Evolutionary conservation across 2,329 filamentous ascomycete species (phyloP).

Genomic region (Botryotinia convoluta): DNA sequence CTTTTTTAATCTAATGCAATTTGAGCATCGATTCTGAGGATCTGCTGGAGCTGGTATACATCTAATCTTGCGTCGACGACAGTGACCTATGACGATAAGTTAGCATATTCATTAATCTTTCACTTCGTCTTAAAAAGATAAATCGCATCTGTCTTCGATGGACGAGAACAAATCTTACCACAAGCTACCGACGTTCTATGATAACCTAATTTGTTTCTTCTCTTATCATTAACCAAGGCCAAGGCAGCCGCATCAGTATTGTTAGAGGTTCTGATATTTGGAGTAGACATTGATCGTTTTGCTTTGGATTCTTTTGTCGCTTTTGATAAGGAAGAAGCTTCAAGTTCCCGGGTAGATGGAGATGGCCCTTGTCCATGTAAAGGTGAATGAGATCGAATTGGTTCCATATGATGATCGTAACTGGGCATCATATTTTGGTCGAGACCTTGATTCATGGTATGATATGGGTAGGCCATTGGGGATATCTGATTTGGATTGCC

Average conservation of each 20-base stretch:
- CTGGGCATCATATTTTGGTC: conserved; percentile 34
- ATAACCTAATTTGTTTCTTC: conserved; percentile 90
- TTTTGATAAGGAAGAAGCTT: conserved; percentile 17
- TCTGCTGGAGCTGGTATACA: conserved; percentile 77
- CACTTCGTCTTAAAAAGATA: conserved; percentile 14
- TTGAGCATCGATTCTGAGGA: conserved; percentile 73
- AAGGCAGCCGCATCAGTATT: conserved; percentile 37
- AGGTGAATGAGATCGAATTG: conserved; percentile 28
- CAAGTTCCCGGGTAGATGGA: conserved; percentile 27
- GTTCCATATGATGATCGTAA: conserved; percentile 32
- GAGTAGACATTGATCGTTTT: conserved; percentile 51
- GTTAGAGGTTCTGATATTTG: conserved; percentile 46
- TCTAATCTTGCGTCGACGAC: conserved; percentile 87
- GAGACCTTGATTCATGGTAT: conserved; percentile 30
- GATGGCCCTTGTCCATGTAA: conserved; percentile 27
- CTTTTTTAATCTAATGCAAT: conserved; percentile 92
- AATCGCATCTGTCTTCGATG: conserved; percentile 18
- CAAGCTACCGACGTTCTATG: conserved; percentile 94
- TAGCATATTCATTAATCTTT: conserved; percentile 21
- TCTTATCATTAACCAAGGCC: conserved; percentile 54
- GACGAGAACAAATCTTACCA: conserved; percentile 60
- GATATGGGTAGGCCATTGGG: conserved; percentile 37
- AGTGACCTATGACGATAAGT: conserved; percentile 63
- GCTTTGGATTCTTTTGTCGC: conserved; percentile 34
- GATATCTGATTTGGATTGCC: conserved; percentile 28